Evolutionary conservation across 495 filamentous ascomycete species (phyloP), one percentile per base, ranked within the genome.

Genomic region (Clohesyomyces aquaticus): DNA sequence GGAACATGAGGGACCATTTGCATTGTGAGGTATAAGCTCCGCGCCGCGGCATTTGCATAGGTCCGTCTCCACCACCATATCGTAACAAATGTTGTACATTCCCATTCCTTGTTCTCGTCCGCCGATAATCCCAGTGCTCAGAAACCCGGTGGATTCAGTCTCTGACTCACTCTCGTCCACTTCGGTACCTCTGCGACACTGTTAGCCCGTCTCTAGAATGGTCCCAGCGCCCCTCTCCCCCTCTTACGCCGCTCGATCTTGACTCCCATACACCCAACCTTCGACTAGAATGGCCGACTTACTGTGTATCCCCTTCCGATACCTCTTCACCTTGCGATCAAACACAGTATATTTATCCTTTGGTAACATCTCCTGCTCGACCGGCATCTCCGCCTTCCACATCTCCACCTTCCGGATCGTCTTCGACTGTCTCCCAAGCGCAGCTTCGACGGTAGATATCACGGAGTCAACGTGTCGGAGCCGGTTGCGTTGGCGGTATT

Each of bases 321-420:
- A 98, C 65, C 81, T 85, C 86, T 90, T 96, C 80, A 88, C 93
- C 76, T 96, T 97, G 67, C 92, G 86, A 77, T 95, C 92, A 78
- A 98, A 98, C 64, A 98, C 87, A 21, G 93, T 96, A 79, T 98
- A 98, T 77, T 98, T 98, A 77, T 98, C 94, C 76, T 85, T 88
- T 46, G 94, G 87, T 74, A 95, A 74, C 94, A 98, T 98, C 81
- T 98, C 91, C 74, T 85, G 84, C 83, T 98, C 94, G 27, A 85
- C 89, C 21, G 94, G 94, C 94, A 98, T 98, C 77, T 96, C 91
- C 54, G 78, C 80, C 77, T 91, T 96, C 94, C 94, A 98, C 67
- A 86, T 80, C 75, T 92, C 86, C 58, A 98, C 77, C 28, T 88
- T 81, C 74, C 88, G 89, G 35, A 89, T 78, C 2, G 51, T 65